phyloP scores from a whole-genome alignment of 768 basidiomycete species.

The Tricholoma flavovirens region DNA sequence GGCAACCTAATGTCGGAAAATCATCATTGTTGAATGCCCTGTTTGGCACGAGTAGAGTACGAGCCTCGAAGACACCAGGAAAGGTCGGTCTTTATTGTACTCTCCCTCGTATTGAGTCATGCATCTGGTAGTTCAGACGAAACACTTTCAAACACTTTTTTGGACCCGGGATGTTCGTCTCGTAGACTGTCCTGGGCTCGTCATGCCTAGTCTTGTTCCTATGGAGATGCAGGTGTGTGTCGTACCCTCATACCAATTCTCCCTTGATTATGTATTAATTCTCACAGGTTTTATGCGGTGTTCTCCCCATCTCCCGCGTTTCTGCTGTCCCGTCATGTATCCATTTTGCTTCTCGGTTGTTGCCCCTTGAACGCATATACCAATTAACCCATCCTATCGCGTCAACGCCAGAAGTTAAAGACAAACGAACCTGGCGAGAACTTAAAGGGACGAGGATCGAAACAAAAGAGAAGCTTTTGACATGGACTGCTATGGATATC shows the following conservation, averaged over 20 bases:
- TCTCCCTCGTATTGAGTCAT: background rate
- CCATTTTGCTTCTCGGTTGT: conserved; percentile 54
- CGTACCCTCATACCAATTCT: conserved; percentile 1
- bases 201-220: conserved; percentile 78
- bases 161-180: conserved; percentile 83
- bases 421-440: conserved; percentile 81
- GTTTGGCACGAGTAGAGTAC: conserved; percentile 72
- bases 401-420: conserved; percentile 32
- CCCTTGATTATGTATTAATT: conserved; percentile 2
- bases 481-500: conserved; percentile 87
- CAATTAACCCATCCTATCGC: conserved; percentile 48
- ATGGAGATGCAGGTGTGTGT: conserved; percentile 72
- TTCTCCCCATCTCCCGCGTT: conserved; percentile 76
- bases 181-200: conserved; percentile 93
- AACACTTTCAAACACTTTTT: conserved; percentile 92
- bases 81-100: conserved; percentile 43
- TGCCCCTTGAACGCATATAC: conserved; percentile 76
- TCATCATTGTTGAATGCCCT: conserved; percentile 89
- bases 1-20: conserved; percentile 96
- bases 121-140: conserved; percentile 49
- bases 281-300: conserved; percentile 57
- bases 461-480: conserved; percentile 12
- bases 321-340: conserved; percentile 82
- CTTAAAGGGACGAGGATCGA: conserved; percentile 32
- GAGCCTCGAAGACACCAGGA: conserved; percentile 81